Evolutionary conservation across 106 monocot species (phyloP), one percentile per base, ranked within the genome.

Genomic region (Phalaenopsis equestris): DNA sequence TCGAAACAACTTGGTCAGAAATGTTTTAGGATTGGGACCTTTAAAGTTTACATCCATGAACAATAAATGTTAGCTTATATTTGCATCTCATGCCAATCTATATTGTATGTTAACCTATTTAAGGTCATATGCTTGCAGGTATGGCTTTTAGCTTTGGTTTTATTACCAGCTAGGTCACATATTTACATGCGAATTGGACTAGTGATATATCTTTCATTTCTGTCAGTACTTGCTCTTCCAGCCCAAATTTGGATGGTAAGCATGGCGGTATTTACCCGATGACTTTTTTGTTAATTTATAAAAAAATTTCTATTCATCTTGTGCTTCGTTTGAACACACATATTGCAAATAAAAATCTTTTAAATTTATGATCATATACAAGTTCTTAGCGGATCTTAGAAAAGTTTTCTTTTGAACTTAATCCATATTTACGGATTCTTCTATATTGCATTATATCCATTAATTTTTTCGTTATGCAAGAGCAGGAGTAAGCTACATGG

Each of bases 101-200:
- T 39, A 7, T 4, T 3, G 8, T 14, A 45, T 45, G 38, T 39
- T 38, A 39, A 70, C 37, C 14, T 45, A 74, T 74, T n/a, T 74
- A 15, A 74, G 18, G n/a, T 74, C 17, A 72, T 72, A 45, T 74
- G 18, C 76, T 75, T 86, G 75, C 86, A 98, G 98, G 88, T 93
- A 4, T 99, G 99, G 99, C 86, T 99, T 47, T 86, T 99, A 80
- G 89, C 83, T 78, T 90, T 99, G 85, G 99, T 99, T 76, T 42
- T 93, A 78, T 82, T 99, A 83, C 99, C 99, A 49, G 95, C 99
- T 77, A 93, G 99, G 74, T 99, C 99, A 80, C 84, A 91, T 74
- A 88, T 99, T 39, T 88, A 83, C 82, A 86, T 99, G 90, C 92
- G 95, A 36, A 17, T 91, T 83, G 99, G 91, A 67, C 78, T 99